Conservation (phyloP, 2,329 filamentous ascomycete genomes). For the Aspergillus tubingensis region DNA sequence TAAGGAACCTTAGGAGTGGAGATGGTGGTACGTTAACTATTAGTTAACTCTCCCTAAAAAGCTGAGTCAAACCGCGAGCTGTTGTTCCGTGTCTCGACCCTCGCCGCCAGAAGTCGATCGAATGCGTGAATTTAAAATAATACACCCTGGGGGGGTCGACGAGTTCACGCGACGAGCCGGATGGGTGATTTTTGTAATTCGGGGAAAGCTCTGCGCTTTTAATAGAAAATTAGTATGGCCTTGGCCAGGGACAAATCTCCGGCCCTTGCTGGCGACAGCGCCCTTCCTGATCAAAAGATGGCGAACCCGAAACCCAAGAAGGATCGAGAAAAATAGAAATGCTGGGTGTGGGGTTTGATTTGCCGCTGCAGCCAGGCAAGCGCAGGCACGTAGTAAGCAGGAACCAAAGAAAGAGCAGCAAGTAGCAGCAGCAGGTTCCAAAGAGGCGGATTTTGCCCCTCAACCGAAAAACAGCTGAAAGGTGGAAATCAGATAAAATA, state of each 20-base stretch:
- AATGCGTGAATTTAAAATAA: not conserved
- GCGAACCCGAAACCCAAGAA: not conserved
- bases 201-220: slow-evolving; percentile 1
- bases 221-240: slow-evolving; percentile 1
- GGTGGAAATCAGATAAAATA: not conserved
- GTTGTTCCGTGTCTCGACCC: slow-evolving; percentile 16
- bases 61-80: slow-evolving; percentile 19
- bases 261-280: slow-evolving; percentile 20
- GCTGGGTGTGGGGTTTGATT: slow-evolving; percentile 26
- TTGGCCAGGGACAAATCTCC: slow-evolving; percentile 15
- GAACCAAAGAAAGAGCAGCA: not conserved
- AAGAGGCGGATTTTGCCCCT: slow-evolving; percentile 7
- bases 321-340: slow-evolving; percentile 14
- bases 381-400: slow-evolving; percentile 14
- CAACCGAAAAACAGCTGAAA: not conserved
- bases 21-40: slow-evolving; percentile 14
- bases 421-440: slow-evolving; percentile 1
- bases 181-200: not conserved
- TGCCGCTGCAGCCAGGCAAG: slow-evolving; percentile 37
- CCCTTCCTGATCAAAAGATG: slow-evolving; percentile 14
- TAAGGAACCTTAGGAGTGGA: slow-evolving; percentile 17
- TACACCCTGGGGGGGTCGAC: not conserved
- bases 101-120: slow-evolving; percentile 1
- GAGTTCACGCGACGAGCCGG: not conserved
- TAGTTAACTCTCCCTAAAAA: slow-evolving; percentile 18